Conservation (phyloP, 495 filamentous ascomycete genomes). For the Daldinia grandis region DNA sequence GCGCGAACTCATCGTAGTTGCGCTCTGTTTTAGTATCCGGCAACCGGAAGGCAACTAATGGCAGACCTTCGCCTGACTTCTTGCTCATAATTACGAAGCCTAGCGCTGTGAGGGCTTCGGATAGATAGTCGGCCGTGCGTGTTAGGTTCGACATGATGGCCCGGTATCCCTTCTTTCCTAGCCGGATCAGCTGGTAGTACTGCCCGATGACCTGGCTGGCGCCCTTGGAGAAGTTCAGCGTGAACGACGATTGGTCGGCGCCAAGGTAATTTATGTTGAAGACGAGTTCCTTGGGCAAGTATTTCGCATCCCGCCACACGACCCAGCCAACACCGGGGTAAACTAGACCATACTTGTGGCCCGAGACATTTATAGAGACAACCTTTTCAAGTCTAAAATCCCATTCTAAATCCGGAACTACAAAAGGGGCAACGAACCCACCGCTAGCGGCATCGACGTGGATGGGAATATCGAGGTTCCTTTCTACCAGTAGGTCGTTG, state of each 20-base stretch:
- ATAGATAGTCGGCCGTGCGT: slow-evolving; percentile 81
- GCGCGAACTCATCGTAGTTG: slow-evolving; percentile 81
- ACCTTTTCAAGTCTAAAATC: slow-evolving; percentile 89
- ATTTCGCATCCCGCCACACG: slow-evolving; percentile 84
- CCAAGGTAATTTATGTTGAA: slow-evolving; percentile 99
- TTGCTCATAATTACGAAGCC: slow-evolving; percentile 89
- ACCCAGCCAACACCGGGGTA: slow-evolving; percentile 96
- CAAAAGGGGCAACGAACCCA: slow-evolving; percentile 90
- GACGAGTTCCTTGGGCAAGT: slow-evolving; percentile 85
- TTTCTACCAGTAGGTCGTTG: slow-evolving; percentile 80
- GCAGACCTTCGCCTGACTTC: slow-evolving; percentile 74
- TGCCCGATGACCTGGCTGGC: slow-evolving; percentile 92
- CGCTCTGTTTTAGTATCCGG: slow-evolving; percentile 54
- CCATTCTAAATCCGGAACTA: slow-evolving; percentile 81
- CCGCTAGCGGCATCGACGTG: slow-evolving; percentile 92
- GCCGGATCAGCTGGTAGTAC: slow-evolving; percentile 93
- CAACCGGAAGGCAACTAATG: slow-evolving; percentile 86
- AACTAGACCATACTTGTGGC: slow-evolving; percentile 82
- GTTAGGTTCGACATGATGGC: slow-evolving; percentile 89
- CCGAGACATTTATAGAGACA: slow-evolving; percentile 89
- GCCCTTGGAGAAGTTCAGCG: slow-evolving; percentile 95
- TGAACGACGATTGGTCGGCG: slow-evolving; percentile 94
- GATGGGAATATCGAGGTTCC: slow-evolving; percentile 78
- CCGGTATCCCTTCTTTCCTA: slow-evolving; percentile 87
- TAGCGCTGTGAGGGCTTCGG: slow-evolving; percentile 69